Conservation (phyloP, 2,329 filamentous ascomycete genomes). For the Pestalotiopsis sp. region DNA sequence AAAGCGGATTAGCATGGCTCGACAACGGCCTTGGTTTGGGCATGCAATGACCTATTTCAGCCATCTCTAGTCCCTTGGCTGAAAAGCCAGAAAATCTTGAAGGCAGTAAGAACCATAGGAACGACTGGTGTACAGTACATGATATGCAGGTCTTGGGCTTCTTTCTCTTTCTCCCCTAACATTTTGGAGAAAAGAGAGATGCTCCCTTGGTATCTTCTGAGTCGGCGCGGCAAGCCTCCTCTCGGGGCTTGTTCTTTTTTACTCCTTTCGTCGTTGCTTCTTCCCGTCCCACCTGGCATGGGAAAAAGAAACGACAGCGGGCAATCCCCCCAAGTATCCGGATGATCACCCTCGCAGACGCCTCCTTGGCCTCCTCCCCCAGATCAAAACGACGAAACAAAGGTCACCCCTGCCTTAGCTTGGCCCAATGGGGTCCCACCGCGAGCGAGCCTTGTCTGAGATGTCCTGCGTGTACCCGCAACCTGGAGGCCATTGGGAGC, state of each 20-base stretch:
- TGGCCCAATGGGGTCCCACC: not conserved
- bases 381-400: not conserved
- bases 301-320: not conserved
- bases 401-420: slow-evolving; percentile 1
- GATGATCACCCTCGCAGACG: slow-evolving; percentile 7
- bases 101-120: not conserved
- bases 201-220: not conserved
- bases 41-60: not conserved
- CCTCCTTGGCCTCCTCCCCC: not conserved
- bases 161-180: not conserved
- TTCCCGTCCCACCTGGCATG: not conserved
- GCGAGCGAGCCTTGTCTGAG: slow-evolving; percentile 7
- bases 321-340: not conserved
- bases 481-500: slow-evolving; percentile 3
- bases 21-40: not conserved
- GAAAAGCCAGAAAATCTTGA: not conserved
- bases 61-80: not conserved
- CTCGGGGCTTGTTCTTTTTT: not conserved
- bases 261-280: not conserved
- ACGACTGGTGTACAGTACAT: not conserved
- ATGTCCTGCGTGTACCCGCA: slow-evolving; percentile 9
- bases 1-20: not conserved
- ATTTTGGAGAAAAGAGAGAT: not conserved
- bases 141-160: not conserved
- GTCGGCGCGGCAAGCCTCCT: not conserved